These are phyloP conservation scores for Epithele typhae DNA, from an alignment of 768 basidiomycete genomes.

Conservation along the genomic window DNA sequence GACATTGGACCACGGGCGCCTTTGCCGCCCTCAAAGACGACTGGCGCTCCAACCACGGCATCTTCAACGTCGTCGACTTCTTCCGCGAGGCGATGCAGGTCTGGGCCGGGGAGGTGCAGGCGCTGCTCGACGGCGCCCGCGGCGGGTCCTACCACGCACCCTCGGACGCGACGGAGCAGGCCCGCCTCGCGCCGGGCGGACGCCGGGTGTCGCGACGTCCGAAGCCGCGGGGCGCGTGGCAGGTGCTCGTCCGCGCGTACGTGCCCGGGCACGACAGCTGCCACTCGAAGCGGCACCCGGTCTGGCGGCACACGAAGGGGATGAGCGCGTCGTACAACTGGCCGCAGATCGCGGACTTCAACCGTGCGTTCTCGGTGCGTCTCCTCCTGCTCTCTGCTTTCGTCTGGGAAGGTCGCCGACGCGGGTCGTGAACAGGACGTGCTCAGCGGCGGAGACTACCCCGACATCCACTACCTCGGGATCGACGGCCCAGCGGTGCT, in stretches of 20 bases:
- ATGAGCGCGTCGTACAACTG: conserved; percentile 58
- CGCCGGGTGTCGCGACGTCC: conserved; percentile 4
- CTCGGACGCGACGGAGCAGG: no score
- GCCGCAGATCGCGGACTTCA: conserved; percentile 55
- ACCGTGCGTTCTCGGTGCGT: conserved; percentile 53
- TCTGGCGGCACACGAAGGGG: conserved; percentile 40
- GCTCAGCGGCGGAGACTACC: conserved; percentile 38
- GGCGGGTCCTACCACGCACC: conserved; percentile 11
- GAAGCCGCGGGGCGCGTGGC: conserved; percentile 22
- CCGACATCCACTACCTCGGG: conserved; percentile 52
- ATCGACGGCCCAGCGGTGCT: conserved; percentile 60
- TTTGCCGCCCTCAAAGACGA: conserved; percentile 40
- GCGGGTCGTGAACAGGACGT: conserved; percentile 31
- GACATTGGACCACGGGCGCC: conserved; percentile 63
- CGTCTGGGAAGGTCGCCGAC: background rate
- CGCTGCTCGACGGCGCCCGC: conserved; percentile 34
- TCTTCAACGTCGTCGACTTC: conserved; percentile 50
- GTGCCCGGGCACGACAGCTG: conserved; percentile 65
- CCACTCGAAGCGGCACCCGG: conserved; percentile 42
- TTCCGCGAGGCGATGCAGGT: conserved; percentile 52
- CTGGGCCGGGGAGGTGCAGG: conserved; percentile 53
- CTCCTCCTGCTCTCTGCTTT: background rate
- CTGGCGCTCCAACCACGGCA: conserved; percentile 40
- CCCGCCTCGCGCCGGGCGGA: conserved; percentile 10
- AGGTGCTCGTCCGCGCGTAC: conserved; percentile 57